Evolutionary conservation across 2,329 filamentous ascomycete species (phyloP), one percentile per base, ranked within the genome.

Genomic region (Zarea fungicola): DNA sequence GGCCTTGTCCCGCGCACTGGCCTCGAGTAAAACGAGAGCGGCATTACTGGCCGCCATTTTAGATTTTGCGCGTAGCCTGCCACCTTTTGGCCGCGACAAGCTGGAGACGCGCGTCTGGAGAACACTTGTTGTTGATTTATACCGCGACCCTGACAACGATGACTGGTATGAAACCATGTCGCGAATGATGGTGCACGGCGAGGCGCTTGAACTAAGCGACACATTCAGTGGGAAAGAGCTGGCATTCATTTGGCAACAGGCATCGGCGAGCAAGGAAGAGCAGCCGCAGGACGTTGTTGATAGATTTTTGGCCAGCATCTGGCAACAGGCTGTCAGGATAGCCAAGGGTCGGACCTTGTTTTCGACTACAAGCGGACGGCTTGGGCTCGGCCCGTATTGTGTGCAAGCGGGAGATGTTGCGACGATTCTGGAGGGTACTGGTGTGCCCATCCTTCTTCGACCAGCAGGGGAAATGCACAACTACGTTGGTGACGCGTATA

Each of bases 101-200:
- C 10, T 18, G 10, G 42, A 44, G 16, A 44, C 42, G 31, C 42
- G 42, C n/a, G 21, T 36, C 22, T 44, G 42, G 42, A 29, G 42
- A 10, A 34, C 31, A 29, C n/a, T 44, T 6, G 36, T 32, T 23
- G 31, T 32, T 10, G 31, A 26, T 8, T 14, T 18, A 11, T 31
- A 31, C 18, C 28, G 19, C 18, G 8, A 21, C 10, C n/a, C 16
- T 8, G 14, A 28, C 26, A n/a, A 13, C 7, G 16, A 22, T 6
- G 16, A 35, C n/a, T 21, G 29, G 8, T 44, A 26, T 23, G n/a
- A 26, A 6, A 16, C 26, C 9, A 35, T 32, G 22, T 19, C 21
- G 8, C 21, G 16, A 10, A 18, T 7, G 9, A 32, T 36, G 42
- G 22, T 44, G 16, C 19, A 13, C n/a, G 16, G n/a, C 11, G n/a